phyloP scores from a whole-genome alignment of 2,329 filamentous ascomycete genomes.

The Domatiomyces globalis region DNA sequence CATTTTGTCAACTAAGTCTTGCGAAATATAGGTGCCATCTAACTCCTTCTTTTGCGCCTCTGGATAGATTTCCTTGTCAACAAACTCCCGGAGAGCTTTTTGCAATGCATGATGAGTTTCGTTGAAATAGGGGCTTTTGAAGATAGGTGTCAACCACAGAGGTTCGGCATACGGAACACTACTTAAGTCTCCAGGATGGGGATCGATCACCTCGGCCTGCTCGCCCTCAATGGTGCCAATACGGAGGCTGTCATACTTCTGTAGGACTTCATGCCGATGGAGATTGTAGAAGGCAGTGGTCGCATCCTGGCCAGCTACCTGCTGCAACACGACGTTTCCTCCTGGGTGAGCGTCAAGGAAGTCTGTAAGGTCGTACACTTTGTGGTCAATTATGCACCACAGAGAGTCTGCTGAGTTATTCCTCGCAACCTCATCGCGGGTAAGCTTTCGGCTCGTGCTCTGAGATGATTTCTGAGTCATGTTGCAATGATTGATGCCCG shows the following conservation, averaged over 20 bases:
- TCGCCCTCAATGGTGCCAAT: conserved; percentile 65
- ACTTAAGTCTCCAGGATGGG: conserved; percentile 56
- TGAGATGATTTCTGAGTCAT: conserved; percentile 10
- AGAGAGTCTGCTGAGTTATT: conserved; percentile 37
- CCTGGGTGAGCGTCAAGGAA: conserved; percentile 47
- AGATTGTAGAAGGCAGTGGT: conserved; percentile 56
- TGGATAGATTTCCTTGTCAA: conserved; percentile 46
- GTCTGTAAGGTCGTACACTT: conserved; percentile 46
- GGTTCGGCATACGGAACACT: conserved; percentile 73
- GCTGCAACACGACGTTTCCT: conserved; percentile 27
- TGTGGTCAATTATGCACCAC: conserved; percentile 44
- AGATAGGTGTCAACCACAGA: conserved; percentile 63
- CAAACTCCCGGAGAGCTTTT: conserved; percentile 50
- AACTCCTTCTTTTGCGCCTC: conserved; percentile 57
- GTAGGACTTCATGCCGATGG: conserved; percentile 76
- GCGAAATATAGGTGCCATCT: conserved; percentile 49
- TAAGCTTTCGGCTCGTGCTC: conserved; percentile 7
- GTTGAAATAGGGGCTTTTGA: conserved; percentile 60
- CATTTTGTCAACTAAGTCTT: conserved; percentile 51
- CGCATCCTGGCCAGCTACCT: conserved; percentile 30
- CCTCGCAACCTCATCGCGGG: conserved; percentile 28
- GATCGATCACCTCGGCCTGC: conserved; percentile 57
- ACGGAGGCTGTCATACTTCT: conserved; percentile 61
- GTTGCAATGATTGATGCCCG: background rate
- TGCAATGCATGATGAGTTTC: conserved; percentile 52